A percentile compares a stretch with the other conserved stretches of the same genome.
These are phyloP conservation scores for Raddia distichophylla DNA, from an alignment of 176 grass and related monocot genomes.

Conservation along the genomic window DNA sequence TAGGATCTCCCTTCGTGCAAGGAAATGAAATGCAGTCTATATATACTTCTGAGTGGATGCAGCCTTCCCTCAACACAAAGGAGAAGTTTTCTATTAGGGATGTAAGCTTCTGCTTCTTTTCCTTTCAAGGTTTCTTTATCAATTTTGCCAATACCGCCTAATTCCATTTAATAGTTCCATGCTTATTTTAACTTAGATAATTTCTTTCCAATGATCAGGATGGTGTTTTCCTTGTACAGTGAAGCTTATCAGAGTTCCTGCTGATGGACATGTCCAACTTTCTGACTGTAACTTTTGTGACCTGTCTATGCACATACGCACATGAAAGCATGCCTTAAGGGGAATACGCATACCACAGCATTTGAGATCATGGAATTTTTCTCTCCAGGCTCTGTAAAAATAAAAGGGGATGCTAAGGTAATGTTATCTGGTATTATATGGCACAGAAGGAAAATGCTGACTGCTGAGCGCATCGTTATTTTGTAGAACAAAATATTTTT, in stretches of 20 bases:
- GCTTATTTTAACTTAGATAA: conserved; percentile 35
- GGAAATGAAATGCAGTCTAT: conserved; percentile 33
- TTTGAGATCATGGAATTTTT: too few species aligned
- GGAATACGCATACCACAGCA: not conserved
- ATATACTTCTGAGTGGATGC: conserved; percentile 74
- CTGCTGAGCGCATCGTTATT: conserved; percentile 6
- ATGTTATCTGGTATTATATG: conserved; percentile 5
- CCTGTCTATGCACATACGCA: not conserved
- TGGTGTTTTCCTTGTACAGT: conserved; percentile 51
- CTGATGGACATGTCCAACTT: conserved; percentile 33
- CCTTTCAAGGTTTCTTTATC: not conserved
- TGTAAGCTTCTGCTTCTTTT: conserved; percentile 48
- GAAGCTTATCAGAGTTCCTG: conserved; percentile 23
- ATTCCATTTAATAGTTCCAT: conserved; percentile 18
- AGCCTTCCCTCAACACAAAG: conserved; percentile 66
- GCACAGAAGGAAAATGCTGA: not conserved
- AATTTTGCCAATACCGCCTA: conserved; percentile 2
- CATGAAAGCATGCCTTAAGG: not conserved
- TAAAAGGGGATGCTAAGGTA: conserved; percentile 11
- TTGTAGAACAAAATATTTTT: conserved; percentile 16
- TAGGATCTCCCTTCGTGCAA: conserved; percentile 33
- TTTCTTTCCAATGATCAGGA: conserved; percentile 48
- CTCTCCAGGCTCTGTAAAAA: too few species aligned
- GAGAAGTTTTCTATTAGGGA: conserved; percentile 74
- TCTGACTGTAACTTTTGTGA: conserved; percentile 27